A percentile compares a stretch with the other conserved stretches of the same genome.
phyloP scores from a whole-genome alignment of 176 grass and related monocot genomes.

The Oryza officinalis region DNA sequence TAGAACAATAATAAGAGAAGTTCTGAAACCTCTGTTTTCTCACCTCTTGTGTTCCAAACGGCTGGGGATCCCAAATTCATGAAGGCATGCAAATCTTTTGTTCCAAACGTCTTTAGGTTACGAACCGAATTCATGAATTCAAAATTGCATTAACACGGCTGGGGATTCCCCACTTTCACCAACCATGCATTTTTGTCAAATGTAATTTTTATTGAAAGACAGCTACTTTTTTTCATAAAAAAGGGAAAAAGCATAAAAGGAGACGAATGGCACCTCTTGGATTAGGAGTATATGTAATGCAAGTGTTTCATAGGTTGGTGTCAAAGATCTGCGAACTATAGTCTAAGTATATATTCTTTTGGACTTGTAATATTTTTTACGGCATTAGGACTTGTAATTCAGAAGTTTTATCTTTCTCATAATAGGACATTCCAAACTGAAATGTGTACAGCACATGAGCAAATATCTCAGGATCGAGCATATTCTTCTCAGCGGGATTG shows the following conservation, averaged over 20 bases:
- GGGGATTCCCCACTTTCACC: neutral
- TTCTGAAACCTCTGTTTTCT: neutral
- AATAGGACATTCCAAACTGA: slow-evolving; percentile 2
- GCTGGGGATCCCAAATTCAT: too few relatives aligned
- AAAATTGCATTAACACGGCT: neutral
- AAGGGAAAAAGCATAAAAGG: neutral
- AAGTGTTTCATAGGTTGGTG: neutral
- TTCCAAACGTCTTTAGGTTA: neutral
- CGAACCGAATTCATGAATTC: neutral
- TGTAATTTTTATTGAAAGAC: neutral
- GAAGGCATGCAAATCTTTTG: neutral
- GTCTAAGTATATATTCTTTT: slow-evolving; percentile 6
- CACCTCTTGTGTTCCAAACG: neutral
- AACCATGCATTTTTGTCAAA: neutral
- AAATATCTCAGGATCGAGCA: slow-evolving; percentile 29
- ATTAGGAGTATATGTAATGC: neutral
- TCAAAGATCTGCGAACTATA: neutral
- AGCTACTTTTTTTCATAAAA: neutral
- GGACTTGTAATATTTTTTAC: neutral
- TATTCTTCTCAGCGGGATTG: slow-evolving; percentile 25
- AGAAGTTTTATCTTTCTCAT: neutral
- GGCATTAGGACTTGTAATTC: neutral
- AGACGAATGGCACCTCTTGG: neutral
- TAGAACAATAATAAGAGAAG: neutral
- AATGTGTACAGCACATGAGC: neutral